These are phyloP conservation scores for Lentinula aciculospora DNA, from an alignment of 768 basidiomycete species.

Conservation along the genomic window DNA sequence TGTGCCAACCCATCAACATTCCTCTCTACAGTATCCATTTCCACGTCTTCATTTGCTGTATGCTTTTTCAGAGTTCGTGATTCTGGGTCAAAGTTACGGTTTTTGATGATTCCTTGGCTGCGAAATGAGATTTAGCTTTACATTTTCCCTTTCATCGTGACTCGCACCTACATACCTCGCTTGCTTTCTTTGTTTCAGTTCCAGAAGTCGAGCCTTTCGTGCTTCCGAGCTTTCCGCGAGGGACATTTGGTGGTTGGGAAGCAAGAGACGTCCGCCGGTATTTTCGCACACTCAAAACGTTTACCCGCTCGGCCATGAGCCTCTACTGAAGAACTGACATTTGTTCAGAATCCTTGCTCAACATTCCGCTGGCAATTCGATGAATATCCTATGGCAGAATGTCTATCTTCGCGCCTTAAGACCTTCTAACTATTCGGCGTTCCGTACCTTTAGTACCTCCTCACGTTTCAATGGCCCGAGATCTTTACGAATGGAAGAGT, in stretches of 20 bases:
- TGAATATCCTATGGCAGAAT: conserved; percentile 26
- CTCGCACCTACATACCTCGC: conserved; percentile 37
- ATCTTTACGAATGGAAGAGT: conserved; percentile 52
- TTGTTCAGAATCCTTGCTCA: neutral
- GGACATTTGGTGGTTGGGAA: conserved; percentile 38
- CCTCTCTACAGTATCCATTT: conserved; percentile 84
- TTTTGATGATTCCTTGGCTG: conserved; percentile 51
- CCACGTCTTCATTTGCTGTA: conserved; percentile 42
- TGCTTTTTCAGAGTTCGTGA: conserved; percentile 75
- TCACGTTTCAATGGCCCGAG: conserved; percentile 22
- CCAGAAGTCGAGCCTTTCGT: conserved; percentile 75
- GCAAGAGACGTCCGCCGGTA: neutral
- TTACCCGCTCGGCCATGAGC: neutral
- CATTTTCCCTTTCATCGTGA: neutral
- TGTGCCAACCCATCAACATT: conserved; percentile 81
- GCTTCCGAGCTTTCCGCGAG: conserved; percentile 75
- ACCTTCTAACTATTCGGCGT: conserved; percentile 5
- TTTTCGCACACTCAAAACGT: neutral
- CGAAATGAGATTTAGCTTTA: conserved; percentile 12
- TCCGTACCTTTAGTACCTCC: conserved; percentile 24
- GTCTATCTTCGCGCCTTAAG: conserved; percentile 21
- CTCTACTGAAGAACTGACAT: neutral
- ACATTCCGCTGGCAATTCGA: conserved; percentile 5
- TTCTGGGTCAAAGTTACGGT: conserved; percentile 87
- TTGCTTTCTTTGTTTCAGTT: conserved; percentile 68